Evolutionary conservation across 208 protist species (phyloP), one percentile per base, ranked within the genome.

Genomic region (Wallacemonas rigidus): DNA sequence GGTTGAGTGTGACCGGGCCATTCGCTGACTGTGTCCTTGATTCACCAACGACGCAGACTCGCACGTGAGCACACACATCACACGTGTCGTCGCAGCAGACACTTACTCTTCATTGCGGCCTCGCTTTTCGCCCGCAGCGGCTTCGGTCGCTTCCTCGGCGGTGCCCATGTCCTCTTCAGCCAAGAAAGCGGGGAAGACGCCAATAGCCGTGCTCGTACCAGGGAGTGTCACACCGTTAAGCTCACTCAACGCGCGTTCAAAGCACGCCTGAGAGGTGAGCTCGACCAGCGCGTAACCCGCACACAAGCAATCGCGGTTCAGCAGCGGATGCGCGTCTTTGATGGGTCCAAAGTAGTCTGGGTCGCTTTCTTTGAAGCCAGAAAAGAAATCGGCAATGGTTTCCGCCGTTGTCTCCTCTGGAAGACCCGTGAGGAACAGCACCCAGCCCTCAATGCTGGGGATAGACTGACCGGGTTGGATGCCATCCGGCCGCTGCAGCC

Each of bases 381-480:
- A 81, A 36, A 96, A 82, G 36, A 91, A 62, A 68, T 94, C 83
- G 15, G 69, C 56, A 17, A 96, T 80, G 73, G 93, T 80, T 63
- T 90, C 86, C 36, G 74, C 77, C 3, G 87, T 91, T 11, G 88
- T 88, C 6, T 83, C 81, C 8, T 74, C 58, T 2, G 89, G 87
- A n/a, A 94, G 77, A 67, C 88, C 85, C 2, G 78, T 83, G 26
- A 95, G 73, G 62, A 94, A 86, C 3, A 95, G 71, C 41, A 90
- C 82, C 91, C 91, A 95, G 7, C 88, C 88, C 76, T 95, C 91
- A 55, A 95, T 90, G 75, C 90, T 95, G 2, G 90, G 88, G 26
- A 89, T 88, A 47, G 88, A 76, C 39, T 80, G 73, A 40, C 88
- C 91, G 0, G 88, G 82, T 41, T 63, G 53, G 8, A 94, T 82